phyloP scores from a whole-genome alignment of 1,139 yeast genomes.

The Williopsis jadinii region DNA sequence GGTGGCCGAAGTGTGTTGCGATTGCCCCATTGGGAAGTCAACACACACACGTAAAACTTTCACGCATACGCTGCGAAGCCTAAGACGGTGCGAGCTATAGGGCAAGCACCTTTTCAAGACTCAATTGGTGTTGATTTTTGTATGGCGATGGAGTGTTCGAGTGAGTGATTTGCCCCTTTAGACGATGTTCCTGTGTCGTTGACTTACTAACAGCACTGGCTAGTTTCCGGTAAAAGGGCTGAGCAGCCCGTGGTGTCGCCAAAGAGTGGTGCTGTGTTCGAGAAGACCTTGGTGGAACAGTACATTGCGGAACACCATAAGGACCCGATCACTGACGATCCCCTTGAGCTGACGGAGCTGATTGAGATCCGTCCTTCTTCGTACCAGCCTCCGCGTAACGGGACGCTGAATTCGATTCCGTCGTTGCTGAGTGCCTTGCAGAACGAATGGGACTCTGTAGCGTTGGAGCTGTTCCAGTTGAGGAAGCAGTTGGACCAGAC shows the following conservation, averaged over 20 bases:
- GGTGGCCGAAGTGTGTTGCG: too few species aligned
- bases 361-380: slow-evolving; percentile 35
- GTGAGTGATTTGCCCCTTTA: slow-evolving; percentile 4
- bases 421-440: slow-evolving; percentile 67
- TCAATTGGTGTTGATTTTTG: not conserved
- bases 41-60: too few species aligned
- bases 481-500: slow-evolving; percentile 64
- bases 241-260: slow-evolving; percentile 70
- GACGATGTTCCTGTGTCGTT: not conserved
- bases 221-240: slow-evolving; percentile 64
- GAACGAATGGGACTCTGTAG: slow-evolving; percentile 85
- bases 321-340: slow-evolving; percentile 73
- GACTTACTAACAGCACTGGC: slow-evolving; percentile 1
- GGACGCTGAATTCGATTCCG: slow-evolving; percentile 67
- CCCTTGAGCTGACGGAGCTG: slow-evolving; percentile 52
- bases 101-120: not conserved
- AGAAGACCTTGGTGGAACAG: slow-evolving; percentile 49
- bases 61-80: too few species aligned
- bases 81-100: too few species aligned
- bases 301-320: slow-evolving; percentile 59
- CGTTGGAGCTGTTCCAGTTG: slow-evolving; percentile 71
- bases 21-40: not conserved
- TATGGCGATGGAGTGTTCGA: slow-evolving; percentile 11
- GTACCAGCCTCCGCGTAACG: slow-evolving; percentile 40
- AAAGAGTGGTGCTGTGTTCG: slow-evolving; percentile 67